These are phyloP conservation scores for Pseudopyrenochaeta lycopersici DNA, from an alignment of 2,329 filamentous ascomycete species.

Conservation along the genomic window DNA sequence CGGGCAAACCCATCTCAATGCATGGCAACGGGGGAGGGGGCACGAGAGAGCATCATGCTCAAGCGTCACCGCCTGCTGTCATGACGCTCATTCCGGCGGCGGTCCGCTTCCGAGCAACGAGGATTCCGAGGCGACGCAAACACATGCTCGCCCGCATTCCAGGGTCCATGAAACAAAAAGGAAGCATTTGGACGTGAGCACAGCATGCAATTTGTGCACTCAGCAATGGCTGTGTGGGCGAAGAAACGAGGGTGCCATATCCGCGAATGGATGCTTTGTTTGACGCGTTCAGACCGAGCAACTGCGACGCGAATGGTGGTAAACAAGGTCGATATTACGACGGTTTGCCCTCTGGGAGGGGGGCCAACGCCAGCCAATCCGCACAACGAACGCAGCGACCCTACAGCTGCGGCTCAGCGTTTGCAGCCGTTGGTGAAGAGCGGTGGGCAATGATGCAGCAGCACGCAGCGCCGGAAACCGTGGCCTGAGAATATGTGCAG, in stretches of 20 bases:
- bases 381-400: slow-evolving; percentile 15
- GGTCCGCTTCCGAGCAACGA: slow-evolving; percentile 25
- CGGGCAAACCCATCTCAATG: slow-evolving; percentile 26
- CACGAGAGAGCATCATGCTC: slow-evolving; percentile 31
- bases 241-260: slow-evolving; percentile 3
- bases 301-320: slow-evolving; percentile 30
- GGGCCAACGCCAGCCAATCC: slow-evolving; percentile 18
- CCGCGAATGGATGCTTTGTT: slow-evolving; percentile 20
- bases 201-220: slow-evolving; percentile 17
- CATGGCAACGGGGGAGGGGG: slow-evolving; percentile 29
- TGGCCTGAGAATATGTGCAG: slow-evolving; percentile 19
- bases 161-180: slow-evolving; percentile 18
- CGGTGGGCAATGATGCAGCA: slow-evolving; percentile 25
- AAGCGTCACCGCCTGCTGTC: slow-evolving; percentile 19
- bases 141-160: slow-evolving; percentile 32
- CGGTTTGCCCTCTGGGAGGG: slow-evolving; percentile 8
- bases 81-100: slow-evolving; percentile 15
- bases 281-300: slow-evolving; percentile 28
- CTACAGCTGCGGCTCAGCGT: slow-evolving; percentile 42
- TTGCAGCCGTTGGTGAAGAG: slow-evolving; percentile 37
- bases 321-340: slow-evolving; percentile 17
- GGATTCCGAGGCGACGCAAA: slow-evolving; percentile 28
- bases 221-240: slow-evolving; percentile 12
- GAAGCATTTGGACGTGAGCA: slow-evolving; percentile 6
- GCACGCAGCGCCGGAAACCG: slow-evolving; percentile 12